Conservation (phyloP, 176 grass and related monocot genomes). For the Raddia distichophylla region DNA sequence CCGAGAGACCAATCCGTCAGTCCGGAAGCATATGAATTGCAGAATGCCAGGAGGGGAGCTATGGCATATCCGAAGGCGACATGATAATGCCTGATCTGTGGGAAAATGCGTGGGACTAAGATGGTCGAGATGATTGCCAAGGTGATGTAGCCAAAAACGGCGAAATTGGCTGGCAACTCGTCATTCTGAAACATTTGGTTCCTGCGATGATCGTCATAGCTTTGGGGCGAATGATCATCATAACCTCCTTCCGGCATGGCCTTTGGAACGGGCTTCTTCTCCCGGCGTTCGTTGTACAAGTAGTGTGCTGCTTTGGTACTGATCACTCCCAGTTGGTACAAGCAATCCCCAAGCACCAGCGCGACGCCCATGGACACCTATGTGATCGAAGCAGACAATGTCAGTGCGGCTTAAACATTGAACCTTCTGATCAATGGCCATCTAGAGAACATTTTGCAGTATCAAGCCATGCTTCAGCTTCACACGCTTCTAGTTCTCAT, state of each 20-base stretch:
- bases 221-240: neutral
- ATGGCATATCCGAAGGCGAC: conserved; percentile 40
- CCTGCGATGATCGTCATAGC: conserved; percentile 40
- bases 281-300: neutral
- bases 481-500: neutral
- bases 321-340: conserved; percentile 43
- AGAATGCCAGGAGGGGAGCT: conserved; percentile 44
- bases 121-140: conserved; percentile 3
- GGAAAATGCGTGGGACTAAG: conserved; percentile 44
- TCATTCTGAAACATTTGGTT: conserved; percentile 19
- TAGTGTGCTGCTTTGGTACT: conserved; percentile 16
- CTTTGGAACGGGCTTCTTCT: neutral
- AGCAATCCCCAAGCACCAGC: conserved; percentile 54
- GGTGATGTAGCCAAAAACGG: conserved; percentile 18
- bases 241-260: neutral
- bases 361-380: conserved; percentile 54
- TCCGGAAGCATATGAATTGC: conserved; percentile 46
- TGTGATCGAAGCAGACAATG: neutral
- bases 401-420: neutral
- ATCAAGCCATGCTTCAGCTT: neutral
- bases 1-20: conserved; percentile 51
- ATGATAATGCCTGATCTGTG: conserved; percentile 45
- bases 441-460: neutral
- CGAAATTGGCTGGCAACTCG: neutral
- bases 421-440: neutral